A percentile compares a stretch with the other conserved stretches of the same genome.
Conservation (phyloP, 2,329 filamentous ascomycete genomes). For the Cordyceps tenuipes region DNA sequence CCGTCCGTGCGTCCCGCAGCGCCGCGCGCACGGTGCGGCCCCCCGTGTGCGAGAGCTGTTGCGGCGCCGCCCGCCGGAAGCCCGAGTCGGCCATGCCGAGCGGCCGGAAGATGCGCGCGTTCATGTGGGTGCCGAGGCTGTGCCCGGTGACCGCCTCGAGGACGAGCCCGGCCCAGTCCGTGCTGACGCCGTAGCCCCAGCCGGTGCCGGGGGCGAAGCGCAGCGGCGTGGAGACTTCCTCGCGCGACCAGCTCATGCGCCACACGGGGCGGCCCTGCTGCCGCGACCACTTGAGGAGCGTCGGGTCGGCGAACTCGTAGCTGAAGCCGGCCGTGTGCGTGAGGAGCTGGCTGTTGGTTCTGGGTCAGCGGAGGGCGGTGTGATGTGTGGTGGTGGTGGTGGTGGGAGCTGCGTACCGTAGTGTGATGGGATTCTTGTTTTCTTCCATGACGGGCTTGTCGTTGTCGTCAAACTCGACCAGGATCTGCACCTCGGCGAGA, state of each 20-base stretch:
- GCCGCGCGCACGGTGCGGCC: slow-evolving; percentile 8
- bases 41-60: slow-evolving; percentile 6
- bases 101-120: slow-evolving; percentile 18
- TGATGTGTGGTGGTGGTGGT: background rate
- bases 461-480: slow-evolving; percentile 20
- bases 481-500: slow-evolving; percentile 19
- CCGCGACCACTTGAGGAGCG: slow-evolving; percentile 24
- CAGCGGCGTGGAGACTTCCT: slow-evolving; percentile 28
- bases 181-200: slow-evolving; percentile 32
- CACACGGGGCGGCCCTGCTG: slow-evolving; percentile 19
- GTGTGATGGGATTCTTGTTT: slow-evolving; percentile 21
- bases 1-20: slow-evolving; percentile 1
- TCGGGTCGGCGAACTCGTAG: slow-evolving; percentile 28
- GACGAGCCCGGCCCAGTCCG: slow-evolving; percentile 33
- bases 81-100: slow-evolving; percentile 20
- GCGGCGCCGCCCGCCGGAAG: slow-evolving; percentile 15
- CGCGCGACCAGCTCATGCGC: slow-evolving; percentile 19
- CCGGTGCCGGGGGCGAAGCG: slow-evolving; percentile 29
- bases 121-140: slow-evolving; percentile 20
- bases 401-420: slow-evolving; percentile 16
- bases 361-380: background rate
- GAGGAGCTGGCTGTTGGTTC: slow-evolving; percentile 25
- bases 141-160: slow-evolving; percentile 26
- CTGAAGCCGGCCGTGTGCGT: slow-evolving; percentile 33
- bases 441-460: slow-evolving; percentile 20